Percentiles rank a stretch among this genome's conserved stretches.
Conservation (phyloP, 1,284 basidiomycete genomes). For the Quambalaria eucalypti region DNA sequence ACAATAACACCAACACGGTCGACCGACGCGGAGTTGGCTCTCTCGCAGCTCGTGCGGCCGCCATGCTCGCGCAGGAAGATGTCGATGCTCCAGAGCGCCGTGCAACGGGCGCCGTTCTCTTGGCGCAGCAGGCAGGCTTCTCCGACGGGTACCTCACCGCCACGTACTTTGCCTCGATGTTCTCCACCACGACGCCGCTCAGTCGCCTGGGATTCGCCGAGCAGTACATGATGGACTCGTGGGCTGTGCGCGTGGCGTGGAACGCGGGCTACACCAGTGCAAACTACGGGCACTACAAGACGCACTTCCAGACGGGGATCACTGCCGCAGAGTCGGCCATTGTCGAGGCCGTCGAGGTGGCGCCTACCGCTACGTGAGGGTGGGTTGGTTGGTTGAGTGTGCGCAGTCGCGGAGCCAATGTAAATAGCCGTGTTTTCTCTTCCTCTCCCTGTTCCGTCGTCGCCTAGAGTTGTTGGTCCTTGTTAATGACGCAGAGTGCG, state of each 20-base stretch:
- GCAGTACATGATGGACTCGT: slow-evolving; percentile 57
- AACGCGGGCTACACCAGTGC: background rate
- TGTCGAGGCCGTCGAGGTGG: background rate
- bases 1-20: slow-evolving; percentile 4
- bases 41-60: background rate
- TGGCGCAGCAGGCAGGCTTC: slow-evolving; percentile 50
- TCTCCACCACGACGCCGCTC: slow-evolving; percentile 46
- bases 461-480: no score
- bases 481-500: no score
- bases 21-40: background rate
- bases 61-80: background rate
- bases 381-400: no score
- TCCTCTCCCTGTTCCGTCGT: no score
- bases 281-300: background rate
- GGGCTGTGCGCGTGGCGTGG: slow-evolving; percentile 7
- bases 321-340: slow-evolving; percentile 4
- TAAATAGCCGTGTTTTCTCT: no score
- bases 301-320: slow-evolving; percentile 6
- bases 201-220: slow-evolving; percentile 60
- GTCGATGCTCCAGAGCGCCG: no score
- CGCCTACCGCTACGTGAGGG: background rate
- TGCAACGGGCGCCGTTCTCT: background rate
- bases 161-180: slow-evolving; percentile 54
- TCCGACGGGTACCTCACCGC: slow-evolving; percentile 59
- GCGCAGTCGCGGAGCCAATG: no score